Evolutionary conservation across 1,284 basidiomycete genomes (phyloP), one percentile per base, ranked within the genome.

Genomic region (Cutaneotrichosporon spelunceum): DNA sequence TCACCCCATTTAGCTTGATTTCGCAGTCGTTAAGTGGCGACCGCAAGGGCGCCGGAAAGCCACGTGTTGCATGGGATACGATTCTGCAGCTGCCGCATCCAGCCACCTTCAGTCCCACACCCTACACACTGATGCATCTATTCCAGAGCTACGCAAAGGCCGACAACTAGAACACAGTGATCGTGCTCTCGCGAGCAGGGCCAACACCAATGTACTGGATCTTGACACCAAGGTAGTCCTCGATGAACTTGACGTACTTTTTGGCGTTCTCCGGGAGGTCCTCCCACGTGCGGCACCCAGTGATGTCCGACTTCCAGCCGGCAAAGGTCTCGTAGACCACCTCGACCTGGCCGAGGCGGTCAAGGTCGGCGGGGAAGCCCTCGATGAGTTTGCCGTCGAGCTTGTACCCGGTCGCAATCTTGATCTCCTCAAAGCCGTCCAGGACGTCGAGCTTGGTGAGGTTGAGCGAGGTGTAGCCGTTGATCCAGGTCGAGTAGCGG

Each of bases 371-470:
- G 64, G 95, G 95, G 85, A 99, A 98, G 44, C 91, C 88, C 16
- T 83, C 75, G 23, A 96, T 82, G 72, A 89, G 87, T 72, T 89
- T 84, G 45, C 88, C 93, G 62, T 93, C 84, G 27, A 91, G 78
- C 59, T 84, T 80, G 80, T 99, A 99, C 72, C 85, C 87, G 52
- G 90, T 84, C 10, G 85, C 93, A 33, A 99, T 83, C 81, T 95
- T 91, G 83, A 99, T 90, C 81, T 95, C 91, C 1, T 85, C 79
- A 48, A 99, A 83, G 56, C 84, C 82, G 72, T 98, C 94, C 47
- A 99, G 83, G 16, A 99, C 84, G 72, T 99, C 95, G 61, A 99
- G 86, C 79, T 99, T 99, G 66, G 95, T 99, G 69, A 99, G 83
- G 81, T 99, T 99, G 69, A 98, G 83, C 60, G 82, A 79, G 71